A percentile compares a stretch with the other conserved stretches of the same genome.
phyloP scores from a whole-genome alignment of 2,329 filamentous ascomycete species.

The Cryphonectria naterciae region DNA sequence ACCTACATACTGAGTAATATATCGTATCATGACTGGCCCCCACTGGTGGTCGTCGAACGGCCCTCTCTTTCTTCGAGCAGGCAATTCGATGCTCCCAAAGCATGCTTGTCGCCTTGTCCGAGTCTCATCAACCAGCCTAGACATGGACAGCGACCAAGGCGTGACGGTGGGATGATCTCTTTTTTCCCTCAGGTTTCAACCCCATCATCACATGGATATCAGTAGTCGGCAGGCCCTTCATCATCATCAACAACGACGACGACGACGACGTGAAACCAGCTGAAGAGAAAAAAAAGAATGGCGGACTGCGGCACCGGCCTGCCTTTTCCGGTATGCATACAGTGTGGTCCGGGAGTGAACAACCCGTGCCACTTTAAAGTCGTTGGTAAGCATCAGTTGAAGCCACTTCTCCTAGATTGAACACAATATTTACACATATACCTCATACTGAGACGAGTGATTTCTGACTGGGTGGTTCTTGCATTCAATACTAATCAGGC shows the following conservation, averaged over 20 bases:
- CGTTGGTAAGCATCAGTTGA: constrained; percentile 13
- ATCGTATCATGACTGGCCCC: not conserved
- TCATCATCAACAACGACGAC: not conserved
- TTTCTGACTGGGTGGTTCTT: not conserved
- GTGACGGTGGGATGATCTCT: not conserved
- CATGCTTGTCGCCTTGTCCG: not conserved
- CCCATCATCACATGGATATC: not conserved
- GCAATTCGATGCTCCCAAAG: not conserved
- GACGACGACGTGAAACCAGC: not conserved
- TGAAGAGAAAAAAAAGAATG: constrained; percentile 10
- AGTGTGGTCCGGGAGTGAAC: constrained; percentile 24
- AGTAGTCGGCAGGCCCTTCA: not conserved
- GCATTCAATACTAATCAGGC: not conserved
- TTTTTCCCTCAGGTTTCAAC: not conserved
- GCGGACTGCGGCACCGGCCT: constrained; percentile 17
- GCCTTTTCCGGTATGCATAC: constrained; percentile 25
- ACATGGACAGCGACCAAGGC: not conserved
- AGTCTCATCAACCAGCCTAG: not conserved
- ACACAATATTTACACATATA: not conserved
- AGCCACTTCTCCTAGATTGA: not conserved
- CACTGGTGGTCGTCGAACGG: not conserved
- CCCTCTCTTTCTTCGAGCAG: not conserved
- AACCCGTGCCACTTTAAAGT: constrained; percentile 27
- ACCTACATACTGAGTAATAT: not conserved
- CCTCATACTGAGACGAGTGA: not conserved